Percentiles rank a stretch among this genome's conserved stretches.
phyloP scores from a whole-genome alignment of 2,329 filamentous ascomycete species.

The Aspergillus novoparasiticus region DNA sequence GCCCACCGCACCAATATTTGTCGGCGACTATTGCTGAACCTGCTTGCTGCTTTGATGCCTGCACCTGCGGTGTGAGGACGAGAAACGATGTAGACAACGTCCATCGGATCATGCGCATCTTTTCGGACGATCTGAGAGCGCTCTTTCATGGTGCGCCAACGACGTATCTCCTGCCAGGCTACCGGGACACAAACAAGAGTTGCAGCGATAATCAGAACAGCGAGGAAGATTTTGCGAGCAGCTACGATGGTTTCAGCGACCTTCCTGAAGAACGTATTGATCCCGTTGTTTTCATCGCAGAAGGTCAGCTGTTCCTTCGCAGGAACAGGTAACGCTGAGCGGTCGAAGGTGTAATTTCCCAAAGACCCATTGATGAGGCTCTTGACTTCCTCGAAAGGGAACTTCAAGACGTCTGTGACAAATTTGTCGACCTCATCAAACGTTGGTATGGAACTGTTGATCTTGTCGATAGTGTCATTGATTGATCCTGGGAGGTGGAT shows the following conservation, averaged over 20 bases:
- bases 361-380: constrained; percentile 71
- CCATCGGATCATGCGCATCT: constrained; percentile 75
- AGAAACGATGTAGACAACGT: constrained; percentile 84
- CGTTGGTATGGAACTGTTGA: constrained; percentile 78
- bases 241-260: constrained; percentile 68
- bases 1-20: constrained; percentile 80
- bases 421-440: constrained; percentile 84
- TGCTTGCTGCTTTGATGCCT: constrained; percentile 70
- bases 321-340: constrained; percentile 77
- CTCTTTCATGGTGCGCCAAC: constrained; percentile 73
- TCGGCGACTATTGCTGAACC: constrained; percentile 63
- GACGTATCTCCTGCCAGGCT: constrained; percentile 76
- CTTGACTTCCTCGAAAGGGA: constrained; percentile 82
- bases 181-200: constrained; percentile 75
- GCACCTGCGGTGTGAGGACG: constrained; percentile 73
- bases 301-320: constrained; percentile 81
- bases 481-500: constrained; percentile 71
- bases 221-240: constrained; percentile 74
- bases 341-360: constrained; percentile 75
- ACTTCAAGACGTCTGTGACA: constrained; percentile 71
- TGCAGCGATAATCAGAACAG: constrained; percentile 71
- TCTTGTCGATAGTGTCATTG: constrained; percentile 66
- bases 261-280: constrained; percentile 79
- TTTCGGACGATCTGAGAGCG: constrained; percentile 67
- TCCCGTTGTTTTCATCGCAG: constrained; percentile 80